Base-by-base conservation (phyloP, 208 protist species). In the Crithidia mellificae region DNA sequence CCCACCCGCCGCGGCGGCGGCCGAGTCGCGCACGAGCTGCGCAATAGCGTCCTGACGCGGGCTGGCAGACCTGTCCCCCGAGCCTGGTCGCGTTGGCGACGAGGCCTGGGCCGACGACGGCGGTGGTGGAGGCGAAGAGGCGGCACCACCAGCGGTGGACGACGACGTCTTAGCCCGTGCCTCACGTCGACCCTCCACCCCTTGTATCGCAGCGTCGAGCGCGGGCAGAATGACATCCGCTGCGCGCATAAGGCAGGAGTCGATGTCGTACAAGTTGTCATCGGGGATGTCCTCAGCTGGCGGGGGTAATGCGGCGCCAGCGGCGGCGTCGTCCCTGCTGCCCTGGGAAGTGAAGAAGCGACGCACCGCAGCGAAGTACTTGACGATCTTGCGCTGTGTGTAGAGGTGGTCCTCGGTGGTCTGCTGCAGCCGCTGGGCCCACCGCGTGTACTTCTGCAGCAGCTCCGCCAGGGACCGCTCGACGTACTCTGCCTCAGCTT, bases 261-360 rank as follows among this genome's bases (percentile, higher is more conserved):
- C 90, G 67, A 92, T 85, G 77, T 95, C 90, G 63, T 93, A 85
- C 24, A 95, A 75, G 72, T 85, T 93, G 32, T 88, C 85, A 32
- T 85, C 77, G 0, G 72, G 49, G 22, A 72, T 61, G 46, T 77
- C 63, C 22, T 63, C 61, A 6, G 15, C 34, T 49, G 25, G 25
- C 27, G 52, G 43, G 20, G 47, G 34, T 11, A 11, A n/a, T n/a
- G n/a, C n/a, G n/a, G n/a, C n/a, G n/a, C n/a, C n/a, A n/a, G n/a
- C n/a, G n/a, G n/a, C n/a, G n/a, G n/a, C n/a, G n/a, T n/a, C 50
- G 15, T 50, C 44, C 44, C 14, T 47, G 51, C 41, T 32, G 32
- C 61, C 59, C 59, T 68, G 47, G 2, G 72, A 59, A 2, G 72
- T 43, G 52, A 95, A 90, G 75, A 88, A 92, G 43, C 83, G 74